Percentiles rank a stretch among this genome's conserved stretches.
These are phyloP conservation scores for Globisporangium takayamanum DNA, from an alignment of 352 stramenopile genomes.

Conservation along the genomic window DNA sequence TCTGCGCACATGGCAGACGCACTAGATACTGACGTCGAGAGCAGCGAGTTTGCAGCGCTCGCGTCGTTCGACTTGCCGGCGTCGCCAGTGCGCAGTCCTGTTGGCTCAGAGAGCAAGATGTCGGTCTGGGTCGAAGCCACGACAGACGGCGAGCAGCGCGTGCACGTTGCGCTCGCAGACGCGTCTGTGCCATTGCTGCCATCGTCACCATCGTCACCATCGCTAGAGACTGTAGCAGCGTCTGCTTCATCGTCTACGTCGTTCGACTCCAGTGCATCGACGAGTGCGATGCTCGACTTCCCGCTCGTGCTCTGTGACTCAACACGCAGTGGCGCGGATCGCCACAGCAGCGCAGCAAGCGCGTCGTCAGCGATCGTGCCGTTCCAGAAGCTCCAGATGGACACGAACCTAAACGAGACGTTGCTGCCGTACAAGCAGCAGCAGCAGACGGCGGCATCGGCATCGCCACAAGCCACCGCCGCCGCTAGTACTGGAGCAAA, in stretches of 20 bases:
- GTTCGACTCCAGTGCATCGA: slow-evolving; percentile 6
- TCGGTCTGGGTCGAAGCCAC: slow-evolving; percentile 51
- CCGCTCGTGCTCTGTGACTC: slow-evolving; percentile 45
- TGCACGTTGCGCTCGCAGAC: slow-evolving; percentile 35
- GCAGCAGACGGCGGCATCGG: not conserved
- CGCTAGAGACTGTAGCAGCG: not conserved
- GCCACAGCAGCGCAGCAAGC: slow-evolving; percentile 4
- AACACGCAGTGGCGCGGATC: slow-evolving; percentile 8
- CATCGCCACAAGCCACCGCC: not conserved
- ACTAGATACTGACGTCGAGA: not conserved
- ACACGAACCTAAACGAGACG: slow-evolving; percentile 75
- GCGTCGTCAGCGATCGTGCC: slow-evolving; percentile 57
- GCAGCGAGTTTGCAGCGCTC: slow-evolving; percentile 15
- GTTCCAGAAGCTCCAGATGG: slow-evolving; percentile 76
- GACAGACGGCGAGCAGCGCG: slow-evolving; percentile 32
- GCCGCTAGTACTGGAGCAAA: not conserved
- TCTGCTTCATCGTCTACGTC: slow-evolving; percentile 1
- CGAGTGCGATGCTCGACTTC: slow-evolving; percentile 35
- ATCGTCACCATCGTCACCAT: not conserved
- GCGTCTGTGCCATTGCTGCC: slow-evolving; percentile 2
- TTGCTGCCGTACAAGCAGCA: slow-evolving; percentile 34
- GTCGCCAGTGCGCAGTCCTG: slow-evolving; percentile 49
- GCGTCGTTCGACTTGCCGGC: slow-evolving; percentile 61
- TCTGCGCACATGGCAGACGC: not conserved
- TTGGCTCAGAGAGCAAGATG: slow-evolving; percentile 34